Evolutionary conservation across 176 grass and related monocot genomes (phyloP).

Genomic region (Oryza glumipatula): DNA sequence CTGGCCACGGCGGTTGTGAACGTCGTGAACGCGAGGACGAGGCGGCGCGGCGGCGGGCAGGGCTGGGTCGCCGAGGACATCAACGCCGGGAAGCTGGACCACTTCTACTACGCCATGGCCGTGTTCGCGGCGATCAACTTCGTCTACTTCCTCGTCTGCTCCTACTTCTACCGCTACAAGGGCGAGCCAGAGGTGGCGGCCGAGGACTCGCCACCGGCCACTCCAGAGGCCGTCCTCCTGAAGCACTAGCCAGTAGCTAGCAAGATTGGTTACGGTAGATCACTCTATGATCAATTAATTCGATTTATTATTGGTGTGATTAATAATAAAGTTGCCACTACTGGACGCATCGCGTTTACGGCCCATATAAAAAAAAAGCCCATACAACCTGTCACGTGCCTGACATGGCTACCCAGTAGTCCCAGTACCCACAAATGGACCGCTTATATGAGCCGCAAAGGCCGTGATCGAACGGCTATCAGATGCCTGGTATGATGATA

Average conservation of each 20-base stretch:
- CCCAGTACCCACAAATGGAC: no score
- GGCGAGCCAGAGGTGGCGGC: neutral
- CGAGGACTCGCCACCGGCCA: neutral
- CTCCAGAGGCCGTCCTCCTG: neutral
- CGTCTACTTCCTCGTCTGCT: conserved; percentile 45
- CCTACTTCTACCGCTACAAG: conserved; percentile 57
- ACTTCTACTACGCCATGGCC: conserved; percentile 57
- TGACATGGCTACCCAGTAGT: no score
- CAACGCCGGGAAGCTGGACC: conserved; percentile 44
- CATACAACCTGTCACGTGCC: no score
- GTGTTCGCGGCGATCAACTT: conserved; percentile 39
- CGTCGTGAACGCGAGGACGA: conserved; percentile 40
- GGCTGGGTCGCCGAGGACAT: conserved; percentile 47
- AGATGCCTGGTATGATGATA: no score
- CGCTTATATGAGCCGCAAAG: no score
- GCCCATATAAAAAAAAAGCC: no score
- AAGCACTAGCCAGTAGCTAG: neutral
- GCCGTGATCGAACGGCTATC: no score
- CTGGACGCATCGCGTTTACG: no score
- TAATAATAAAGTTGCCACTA: neutral
- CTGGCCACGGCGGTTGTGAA: conserved; percentile 43
- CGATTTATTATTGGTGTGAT: neutral
- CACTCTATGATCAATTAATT: neutral
- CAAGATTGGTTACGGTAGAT: neutral
- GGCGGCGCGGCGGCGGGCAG: neutral